These are phyloP conservation scores for Bruguiera sexangula DNA, from an alignment of 345 rosid genomes.

Conservation along the genomic window DNA sequence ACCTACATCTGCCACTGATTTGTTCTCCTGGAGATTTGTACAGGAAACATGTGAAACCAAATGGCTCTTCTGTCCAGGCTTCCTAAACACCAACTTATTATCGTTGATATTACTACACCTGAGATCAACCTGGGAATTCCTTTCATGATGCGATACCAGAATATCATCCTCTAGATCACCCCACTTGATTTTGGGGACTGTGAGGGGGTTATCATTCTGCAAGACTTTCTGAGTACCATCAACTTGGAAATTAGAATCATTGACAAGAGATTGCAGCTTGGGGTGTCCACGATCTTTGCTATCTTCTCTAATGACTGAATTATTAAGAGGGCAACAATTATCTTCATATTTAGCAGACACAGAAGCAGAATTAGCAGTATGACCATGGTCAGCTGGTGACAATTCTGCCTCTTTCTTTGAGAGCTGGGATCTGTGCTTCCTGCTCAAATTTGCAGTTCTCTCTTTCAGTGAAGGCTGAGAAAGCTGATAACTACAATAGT, in stretches of 20 bases:
- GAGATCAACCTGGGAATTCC: conserved; percentile 29
- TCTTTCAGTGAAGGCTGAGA: conserved; percentile 25
- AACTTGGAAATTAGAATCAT: conserved; percentile 21
- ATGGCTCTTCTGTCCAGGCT: conserved; percentile 23
- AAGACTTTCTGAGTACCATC: conserved; percentile 15
- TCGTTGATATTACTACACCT: conserved; percentile 33
- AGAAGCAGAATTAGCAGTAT: conserved; percentile 25
- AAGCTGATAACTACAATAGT: conserved; percentile 26
- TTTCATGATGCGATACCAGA: conserved; percentile 29
- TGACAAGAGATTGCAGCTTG: conserved; percentile 15
- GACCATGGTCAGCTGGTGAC: conserved; percentile 10
- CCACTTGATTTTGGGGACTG: conserved; percentile 51
- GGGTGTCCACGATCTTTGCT: conserved; percentile 24
- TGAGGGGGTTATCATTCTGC: conserved; percentile 23
- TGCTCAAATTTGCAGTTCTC: conserved; percentile 25
- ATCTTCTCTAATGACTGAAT: conserved; percentile 27
- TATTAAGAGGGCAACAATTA: conserved; percentile 12
- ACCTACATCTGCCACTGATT: conserved; percentile 17
- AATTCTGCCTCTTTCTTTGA: conserved; percentile 24
- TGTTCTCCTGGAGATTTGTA: conserved; percentile 18
- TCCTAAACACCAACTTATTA: conserved; percentile 24
- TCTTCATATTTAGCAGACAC: conserved; percentile 24
- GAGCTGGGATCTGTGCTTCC: conserved; percentile 27
- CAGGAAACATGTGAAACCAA: conserved; percentile 17
- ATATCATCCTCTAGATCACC: conserved; percentile 57